Evolutionary conservation across 768 basidiomycete species (phyloP).

Genomic region (Mycena chlorophos): DNA sequence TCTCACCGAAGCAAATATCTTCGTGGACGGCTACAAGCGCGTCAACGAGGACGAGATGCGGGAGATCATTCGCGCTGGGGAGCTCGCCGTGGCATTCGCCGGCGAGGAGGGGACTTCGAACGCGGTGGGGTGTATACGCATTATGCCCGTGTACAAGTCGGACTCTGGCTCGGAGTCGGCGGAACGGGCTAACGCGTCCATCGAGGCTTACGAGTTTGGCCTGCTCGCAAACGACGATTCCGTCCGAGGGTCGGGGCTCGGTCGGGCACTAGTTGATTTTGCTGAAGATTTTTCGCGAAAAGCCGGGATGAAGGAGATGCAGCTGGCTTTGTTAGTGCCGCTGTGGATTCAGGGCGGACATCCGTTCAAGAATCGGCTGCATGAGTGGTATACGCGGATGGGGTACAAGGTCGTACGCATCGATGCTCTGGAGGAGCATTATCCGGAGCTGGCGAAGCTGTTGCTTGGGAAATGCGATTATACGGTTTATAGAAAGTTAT

Average conservation of each 20-base stretch:
- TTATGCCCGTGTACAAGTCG: background rate
- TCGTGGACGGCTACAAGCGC: background rate
- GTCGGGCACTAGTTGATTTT: background rate
- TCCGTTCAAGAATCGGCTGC: background rate
- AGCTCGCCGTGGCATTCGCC: conserved; percentile 3
- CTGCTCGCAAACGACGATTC: background rate
- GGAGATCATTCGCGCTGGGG: conserved; percentile 5
- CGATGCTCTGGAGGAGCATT: background rate
- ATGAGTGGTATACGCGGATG: background rate
- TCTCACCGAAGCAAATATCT: background rate
- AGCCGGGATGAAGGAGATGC: background rate
- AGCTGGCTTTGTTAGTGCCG: background rate
- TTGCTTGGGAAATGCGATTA: background rate
- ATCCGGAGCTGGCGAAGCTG: background rate
- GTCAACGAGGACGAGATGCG: background rate
- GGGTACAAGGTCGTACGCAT: background rate
- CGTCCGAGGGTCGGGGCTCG: background rate
- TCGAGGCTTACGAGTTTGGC: background rate
- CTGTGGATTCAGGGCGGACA: background rate
- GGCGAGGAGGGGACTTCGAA: background rate
- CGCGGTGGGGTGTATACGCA: background rate
- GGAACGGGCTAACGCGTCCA: too few relatives aligned
- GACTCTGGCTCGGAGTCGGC: too few relatives aligned
- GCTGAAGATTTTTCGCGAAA: background rate
- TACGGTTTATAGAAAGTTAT: background rate